These are phyloP conservation scores for Plantago ovata DNA, from an alignment of 257 asterid species.

Conservation along the genomic window DNA sequence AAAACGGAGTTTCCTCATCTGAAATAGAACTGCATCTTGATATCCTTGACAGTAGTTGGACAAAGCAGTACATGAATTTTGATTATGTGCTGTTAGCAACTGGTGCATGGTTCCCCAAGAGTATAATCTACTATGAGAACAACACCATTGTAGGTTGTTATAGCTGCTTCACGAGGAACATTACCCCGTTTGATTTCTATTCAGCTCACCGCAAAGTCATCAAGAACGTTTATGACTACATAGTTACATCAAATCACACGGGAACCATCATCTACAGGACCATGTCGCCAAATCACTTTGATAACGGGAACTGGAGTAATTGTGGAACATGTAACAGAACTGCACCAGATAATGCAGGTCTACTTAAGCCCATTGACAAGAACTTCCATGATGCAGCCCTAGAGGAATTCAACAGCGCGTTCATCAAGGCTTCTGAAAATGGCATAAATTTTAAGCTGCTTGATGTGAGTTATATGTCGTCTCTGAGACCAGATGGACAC, in stretches of 20 bases:
- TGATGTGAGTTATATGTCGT: slow-evolving; percentile 48
- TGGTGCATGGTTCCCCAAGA: slow-evolving; percentile 78
- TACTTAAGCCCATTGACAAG: slow-evolving; percentile 35
- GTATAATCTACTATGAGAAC: slow-evolving; percentile 59
- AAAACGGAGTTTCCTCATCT: slow-evolving; percentile 58
- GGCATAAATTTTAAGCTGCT: slow-evolving; percentile 36
- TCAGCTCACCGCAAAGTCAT: slow-evolving; percentile 57
- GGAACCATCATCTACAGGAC: slow-evolving; percentile 44
- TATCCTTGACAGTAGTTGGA: slow-evolving; percentile 57
- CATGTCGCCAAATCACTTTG: slow-evolving; percentile 66
- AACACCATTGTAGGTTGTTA: slow-evolving; percentile 61
- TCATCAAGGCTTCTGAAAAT: slow-evolving; percentile 13
- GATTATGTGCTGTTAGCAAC: slow-evolving; percentile 56
- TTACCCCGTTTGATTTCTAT: slow-evolving; percentile 49
- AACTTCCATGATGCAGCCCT: slow-evolving; percentile 41
- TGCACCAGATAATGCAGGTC: slow-evolving; percentile 43
- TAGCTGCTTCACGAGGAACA: slow-evolving; percentile 49
- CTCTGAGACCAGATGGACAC: slow-evolving; percentile 72
- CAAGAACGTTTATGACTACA: slow-evolving; percentile 37
- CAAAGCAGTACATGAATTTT: slow-evolving; percentile 36
- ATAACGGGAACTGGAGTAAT: slow-evolving; percentile 60
- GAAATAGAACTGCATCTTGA: slow-evolving; percentile 60
- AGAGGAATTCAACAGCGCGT: slow-evolving; percentile 45
- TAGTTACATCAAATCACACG: slow-evolving; percentile 33
- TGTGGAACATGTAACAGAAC: slow-evolving; percentile 76